Conservation (phyloP, 805 yeast genomes). For the Pichia exigua region DNA sequence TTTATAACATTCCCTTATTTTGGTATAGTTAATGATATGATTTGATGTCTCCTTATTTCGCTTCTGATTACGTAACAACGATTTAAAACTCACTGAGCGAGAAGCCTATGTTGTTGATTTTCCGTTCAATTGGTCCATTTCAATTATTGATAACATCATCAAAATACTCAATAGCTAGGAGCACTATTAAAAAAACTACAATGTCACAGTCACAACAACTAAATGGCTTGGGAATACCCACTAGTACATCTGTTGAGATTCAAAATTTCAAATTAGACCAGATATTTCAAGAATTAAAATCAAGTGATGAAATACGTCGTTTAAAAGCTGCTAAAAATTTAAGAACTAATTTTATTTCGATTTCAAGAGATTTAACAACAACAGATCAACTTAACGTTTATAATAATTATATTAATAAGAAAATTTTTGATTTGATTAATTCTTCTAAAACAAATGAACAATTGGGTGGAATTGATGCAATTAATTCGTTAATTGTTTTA, state of each 20-base stretch:
- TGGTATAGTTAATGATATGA: neutral
- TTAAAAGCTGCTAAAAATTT: conserved; percentile 61
- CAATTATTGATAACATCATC: neutral
- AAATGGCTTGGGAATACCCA: conserved; percentile 1
- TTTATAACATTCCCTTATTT: neutral
- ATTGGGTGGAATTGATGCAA: conserved; percentile 87
- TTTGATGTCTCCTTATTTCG: neutral
- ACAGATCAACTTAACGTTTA: conserved; percentile 75
- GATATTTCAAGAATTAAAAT: conserved; percentile 44
- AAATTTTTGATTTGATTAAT: conserved; percentile 77
- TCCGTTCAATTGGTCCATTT: neutral
- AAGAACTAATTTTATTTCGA: conserved; percentile 56
- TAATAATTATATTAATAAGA: conserved; percentile 78
- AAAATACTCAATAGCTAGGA: no score
- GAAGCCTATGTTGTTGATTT: neutral
- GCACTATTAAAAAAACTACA: neutral
- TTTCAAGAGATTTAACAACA: conserved; percentile 67
- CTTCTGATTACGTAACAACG: neutral
- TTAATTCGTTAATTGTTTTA: conserved; percentile 78
- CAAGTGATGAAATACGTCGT: conserved; percentile 36
- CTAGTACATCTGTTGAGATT: conserved; percentile 13
- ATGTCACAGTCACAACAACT: conserved; percentile 8
- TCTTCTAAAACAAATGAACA: conserved; percentile 64
- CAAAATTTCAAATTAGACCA: conserved; percentile 37
- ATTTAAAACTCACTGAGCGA: neutral